Evolutionary conservation across 108 stramenopile genomes (phyloP), one percentile per base, ranked within the genome.

Genomic region (Cyclotella distinguenda): DNA sequence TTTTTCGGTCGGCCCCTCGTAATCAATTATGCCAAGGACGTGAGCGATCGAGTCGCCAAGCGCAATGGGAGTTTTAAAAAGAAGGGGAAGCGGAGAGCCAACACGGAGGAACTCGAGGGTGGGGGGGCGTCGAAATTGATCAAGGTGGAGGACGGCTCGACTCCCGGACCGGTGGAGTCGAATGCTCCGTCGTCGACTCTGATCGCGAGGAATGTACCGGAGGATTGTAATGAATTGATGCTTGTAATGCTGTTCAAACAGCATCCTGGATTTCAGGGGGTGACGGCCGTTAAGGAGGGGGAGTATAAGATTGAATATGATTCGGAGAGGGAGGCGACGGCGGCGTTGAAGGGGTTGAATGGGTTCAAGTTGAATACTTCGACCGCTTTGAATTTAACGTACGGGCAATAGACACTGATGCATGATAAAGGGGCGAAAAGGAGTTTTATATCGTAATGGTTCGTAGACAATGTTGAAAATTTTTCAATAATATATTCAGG

Each of bases 231-330:
- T 64, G 87, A 95, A 71, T 82, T 88, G 86, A 96, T 95, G 94
- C 68, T 98, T 28, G 73, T 73, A 38, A 93, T 94, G 88, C 72
- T 98, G 32, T 98, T 97, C 70, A 91, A 89, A 60, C 94, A 91
- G 68, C 95, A 95, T 79, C 39, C 75, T 8, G 97, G 96, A 19
- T 97, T 85, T 61, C 80, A 84, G 68, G 93, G 95, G 68, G 91
- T 95, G 1, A 88, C 87, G 11, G 73, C 84, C 47, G 80, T 86
- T 16, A 68, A 81, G 31, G 58, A 61, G 36, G 95, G 95, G 32
- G 42, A 90, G 72, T 96, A 93, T 30, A 95, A 93, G 70, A 80
- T 98, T 60, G 93, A 96, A 61, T 98, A 96, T 80, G 90, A 85
- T 6, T 77, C 72, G 22, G 93, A 93, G 67, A 80, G 86, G 1